A percentile compares a stretch with the other conserved stretches of the same genome.
phyloP scores from a whole-genome alignment of 345 rosid species.

The Moringa oleifera region DNA sequence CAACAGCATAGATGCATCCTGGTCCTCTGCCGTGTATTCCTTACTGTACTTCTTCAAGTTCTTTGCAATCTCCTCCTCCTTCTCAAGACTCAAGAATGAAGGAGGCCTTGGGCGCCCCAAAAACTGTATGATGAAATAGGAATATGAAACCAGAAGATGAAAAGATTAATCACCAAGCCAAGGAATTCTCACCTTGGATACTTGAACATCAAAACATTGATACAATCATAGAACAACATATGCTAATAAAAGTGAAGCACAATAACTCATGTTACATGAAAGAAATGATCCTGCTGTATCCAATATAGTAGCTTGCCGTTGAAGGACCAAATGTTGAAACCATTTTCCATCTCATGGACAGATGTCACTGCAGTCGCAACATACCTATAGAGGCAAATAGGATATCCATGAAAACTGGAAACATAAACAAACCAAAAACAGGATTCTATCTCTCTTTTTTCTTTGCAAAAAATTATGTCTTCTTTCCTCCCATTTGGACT shows the following conservation, averaged over 20 bases:
- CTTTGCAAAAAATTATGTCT: no score
- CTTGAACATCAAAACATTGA: no score
- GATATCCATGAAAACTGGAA: not conserved
- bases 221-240: not conserved
- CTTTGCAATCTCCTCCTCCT: slow-evolving; percentile 91
- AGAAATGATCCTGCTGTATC: slow-evolving; percentile 83
- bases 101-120: slow-evolving; percentile 93
- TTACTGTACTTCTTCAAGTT: slow-evolving; percentile 84
- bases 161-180: no score
- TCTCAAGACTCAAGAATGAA: slow-evolving; percentile 66
- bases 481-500: no score
- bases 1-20: slow-evolving; percentile 74
- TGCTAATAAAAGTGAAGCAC: not conserved
- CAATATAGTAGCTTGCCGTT: slow-evolving; percentile 79
- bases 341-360: slow-evolving; percentile 97
- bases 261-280: slow-evolving; percentile 49
- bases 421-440: not conserved
- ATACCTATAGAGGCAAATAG: slow-evolving; percentile 38
- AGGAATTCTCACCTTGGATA: no score
- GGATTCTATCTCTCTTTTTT: no score
- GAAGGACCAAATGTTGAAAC: slow-evolving; percentile 93
- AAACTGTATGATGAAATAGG: slow-evolving; percentile 31
- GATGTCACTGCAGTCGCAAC: slow-evolving; percentile 89
- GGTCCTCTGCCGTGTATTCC: slow-evolving; percentile 91
- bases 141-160: not conserved